These are phyloP conservation scores for Malus domestica DNA, from an alignment of 306 rosid species.

Conservation along the genomic window DNA sequence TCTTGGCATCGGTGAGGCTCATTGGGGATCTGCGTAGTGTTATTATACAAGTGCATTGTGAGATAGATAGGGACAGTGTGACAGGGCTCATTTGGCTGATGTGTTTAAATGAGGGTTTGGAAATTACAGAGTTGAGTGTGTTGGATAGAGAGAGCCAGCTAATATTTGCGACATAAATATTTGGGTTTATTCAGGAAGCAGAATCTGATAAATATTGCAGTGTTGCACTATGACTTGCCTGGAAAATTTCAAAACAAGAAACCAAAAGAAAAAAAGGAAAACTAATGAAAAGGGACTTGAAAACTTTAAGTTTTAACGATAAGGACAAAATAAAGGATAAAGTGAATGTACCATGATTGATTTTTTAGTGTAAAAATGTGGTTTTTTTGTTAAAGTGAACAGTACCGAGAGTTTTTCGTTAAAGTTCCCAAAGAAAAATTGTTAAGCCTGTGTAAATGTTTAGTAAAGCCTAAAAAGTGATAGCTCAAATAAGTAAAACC, in stretches of 20 bases:
- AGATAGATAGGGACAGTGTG: not conserved
- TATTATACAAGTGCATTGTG: constrained; percentile 1
- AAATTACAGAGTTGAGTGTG: not conserved
- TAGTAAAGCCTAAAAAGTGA: not conserved
- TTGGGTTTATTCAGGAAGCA: constrained; percentile 5
- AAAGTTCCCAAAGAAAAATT: not conserved
- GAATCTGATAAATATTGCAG: constrained; percentile 3
- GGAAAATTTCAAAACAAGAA: not conserved
- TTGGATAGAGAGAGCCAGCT: constrained; percentile 36
- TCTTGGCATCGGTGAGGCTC: not conserved
- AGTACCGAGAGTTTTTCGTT: too few relatives aligned
- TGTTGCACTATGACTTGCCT: constrained; percentile 10
- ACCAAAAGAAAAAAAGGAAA: not conserved
- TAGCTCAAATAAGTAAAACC: not conserved
- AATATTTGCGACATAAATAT: constrained; percentile 14
- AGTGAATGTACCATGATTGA: too few relatives aligned
- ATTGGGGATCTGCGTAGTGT: not conserved
- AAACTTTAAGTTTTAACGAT: too few relatives aligned
- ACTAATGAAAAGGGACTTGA: too few relatives aligned
- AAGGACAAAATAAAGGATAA: too few relatives aligned
- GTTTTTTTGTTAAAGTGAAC: too few relatives aligned
- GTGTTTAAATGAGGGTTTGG: not conserved
- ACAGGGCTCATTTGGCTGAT: not conserved
- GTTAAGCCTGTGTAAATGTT: not conserved
- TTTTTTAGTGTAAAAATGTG: too few relatives aligned